Conservation (phyloP, 495 filamentous ascomycete genomes). For the Saxophila tyrrhenica region DNA sequence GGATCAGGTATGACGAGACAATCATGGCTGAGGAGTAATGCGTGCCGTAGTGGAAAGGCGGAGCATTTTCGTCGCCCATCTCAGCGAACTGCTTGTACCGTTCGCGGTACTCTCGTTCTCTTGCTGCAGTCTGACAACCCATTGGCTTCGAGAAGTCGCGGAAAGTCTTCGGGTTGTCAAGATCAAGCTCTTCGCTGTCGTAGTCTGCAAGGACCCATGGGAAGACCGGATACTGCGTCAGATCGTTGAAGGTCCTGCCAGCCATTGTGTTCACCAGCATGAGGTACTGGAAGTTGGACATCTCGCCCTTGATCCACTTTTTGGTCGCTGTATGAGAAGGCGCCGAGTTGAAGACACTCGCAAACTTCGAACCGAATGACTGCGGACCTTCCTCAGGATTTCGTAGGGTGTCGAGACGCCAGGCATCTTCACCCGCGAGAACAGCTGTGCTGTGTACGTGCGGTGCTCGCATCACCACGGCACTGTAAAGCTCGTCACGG, state of each 20-base stretch:
- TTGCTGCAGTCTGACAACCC: slow-evolving; percentile 73
- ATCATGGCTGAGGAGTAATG: slow-evolving; percentile 99
- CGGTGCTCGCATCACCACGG: slow-evolving; percentile 64
- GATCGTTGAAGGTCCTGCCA: slow-evolving; percentile 91
- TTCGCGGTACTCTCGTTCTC: slow-evolving; percentile 67
- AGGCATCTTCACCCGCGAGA: slow-evolving; percentile 55
- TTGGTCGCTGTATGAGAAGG: slow-evolving; percentile 70
- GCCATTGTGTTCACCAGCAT: slow-evolving; percentile 98
- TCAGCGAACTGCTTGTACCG: slow-evolving; percentile 81
- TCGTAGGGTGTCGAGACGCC: slow-evolving; percentile 76
- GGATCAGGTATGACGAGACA: slow-evolving; percentile 88
- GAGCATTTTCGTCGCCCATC: slow-evolving; percentile 66
- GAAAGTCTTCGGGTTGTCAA: slow-evolving; percentile 72
- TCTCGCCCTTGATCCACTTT: slow-evolving; percentile 85
- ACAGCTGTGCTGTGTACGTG: slow-evolving; percentile 50
- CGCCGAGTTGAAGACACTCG: slow-evolving; percentile 76
- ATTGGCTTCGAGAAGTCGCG: slow-evolving; percentile 91
- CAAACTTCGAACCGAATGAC: slow-evolving; percentile 80
- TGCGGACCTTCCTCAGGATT: slow-evolving; percentile 72
- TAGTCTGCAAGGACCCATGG: slow-evolving; percentile 96
- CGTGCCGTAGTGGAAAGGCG: slow-evolving; percentile 93
- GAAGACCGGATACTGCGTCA: slow-evolving; percentile 97
- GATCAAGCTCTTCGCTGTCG: slow-evolving; percentile 85
- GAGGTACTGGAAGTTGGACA: slow-evolving; percentile 96
- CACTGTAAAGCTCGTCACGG: slow-evolving; percentile 68